Base-by-base conservation (phyloP, 2,329 filamentous ascomycete species). In the Metarhizium guizhouense region DNA sequence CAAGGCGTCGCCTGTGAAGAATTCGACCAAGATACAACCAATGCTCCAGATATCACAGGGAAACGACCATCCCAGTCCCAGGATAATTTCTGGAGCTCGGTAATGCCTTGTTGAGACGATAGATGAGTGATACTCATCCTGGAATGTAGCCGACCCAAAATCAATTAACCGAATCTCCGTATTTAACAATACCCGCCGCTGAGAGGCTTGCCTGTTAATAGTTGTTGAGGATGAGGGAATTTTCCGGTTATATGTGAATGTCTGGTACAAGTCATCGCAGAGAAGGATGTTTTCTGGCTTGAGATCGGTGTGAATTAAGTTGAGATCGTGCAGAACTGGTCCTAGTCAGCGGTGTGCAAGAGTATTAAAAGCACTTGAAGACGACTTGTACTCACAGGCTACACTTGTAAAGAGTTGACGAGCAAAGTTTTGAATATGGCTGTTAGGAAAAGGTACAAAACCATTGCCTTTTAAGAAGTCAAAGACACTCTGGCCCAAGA, bases 381-480 rank as follows among this genome's bases (percentile, higher is more conserved):
- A 14, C 8, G 42, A 25, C 16, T 8, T 51, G 20, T 34, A 84
- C 90, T 79, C 76, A 95, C 90, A 99, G 57, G 94, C 94, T 66
- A 99, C 95, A 66, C 93, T 97, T n/a, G 93, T 97, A 59, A 99
- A 88, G 16, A 99, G 78, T 69, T 99, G 94, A 52, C 93, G 85
- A 51, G 94, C 94, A 77, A 99, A 97, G 68, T 84, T 93, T 71
- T 97, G 94, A 57, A 99, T 99, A 72, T 99, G 94, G 62, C 92
- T 96, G 77, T 95, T 97, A 13, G 94, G 94, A 67, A 99, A 99
- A 0, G 94, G 94, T 18, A 96, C 91, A 67, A 99, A 99, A 61
- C 84, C 82, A 67, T 97, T 97, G 66, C 87, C 86, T 75, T 99
- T 99, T 51, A 99, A 79, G 64, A 99, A 99, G 73, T 99, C 94